Percentiles rank a stretch among this genome's conserved stretches.
phyloP scores from a whole-genome alignment of 202 grass and related monocot genomes.

The Cymbopogon flexuosus region DNA sequence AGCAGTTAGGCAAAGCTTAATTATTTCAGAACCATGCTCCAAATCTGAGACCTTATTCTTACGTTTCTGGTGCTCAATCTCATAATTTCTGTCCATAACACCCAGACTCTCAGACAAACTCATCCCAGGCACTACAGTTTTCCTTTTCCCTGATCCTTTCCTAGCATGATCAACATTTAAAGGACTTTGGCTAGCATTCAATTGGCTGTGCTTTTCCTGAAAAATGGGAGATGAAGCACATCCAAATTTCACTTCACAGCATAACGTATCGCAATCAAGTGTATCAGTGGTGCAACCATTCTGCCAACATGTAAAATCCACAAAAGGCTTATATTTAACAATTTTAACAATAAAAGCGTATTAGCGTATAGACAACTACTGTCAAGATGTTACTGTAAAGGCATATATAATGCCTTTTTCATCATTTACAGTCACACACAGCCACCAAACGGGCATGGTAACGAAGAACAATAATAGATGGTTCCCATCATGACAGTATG shows the following conservation, averaged over 20 bases:
- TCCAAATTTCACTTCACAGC: constrained; percentile 11
- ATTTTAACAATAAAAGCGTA: constrained; percentile 1
- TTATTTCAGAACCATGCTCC: constrained; percentile 28
- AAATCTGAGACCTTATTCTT: constrained; percentile 22
- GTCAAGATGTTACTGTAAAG: background rate
- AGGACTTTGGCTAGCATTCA: constrained; percentile 16
- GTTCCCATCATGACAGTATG: background rate
- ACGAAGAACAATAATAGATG: background rate
- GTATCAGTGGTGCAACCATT: constrained; percentile 1
- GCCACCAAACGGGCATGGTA: background rate
- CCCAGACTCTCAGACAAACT: constrained; percentile 4
- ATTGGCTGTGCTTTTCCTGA: constrained; percentile 26
- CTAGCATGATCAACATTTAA: constrained; percentile 8
- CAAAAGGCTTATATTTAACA: background rate
- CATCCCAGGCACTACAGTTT: constrained; percentile 23
- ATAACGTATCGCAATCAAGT: constrained; percentile 8
- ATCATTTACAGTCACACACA: background rate
- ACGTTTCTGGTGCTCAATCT: background rate
- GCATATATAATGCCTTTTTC: background rate
- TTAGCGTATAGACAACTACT: background rate
- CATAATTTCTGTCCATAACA: background rate
- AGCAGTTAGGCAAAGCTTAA: constrained; percentile 43
- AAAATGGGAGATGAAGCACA: constrained; percentile 7
- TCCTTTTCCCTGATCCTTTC: constrained; percentile 23
- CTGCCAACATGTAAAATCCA: constrained; percentile 27